A percentile compares a stretch with the other conserved stretches of the same genome.
Evolutionary conservation across 352 stramenopile species (phyloP).

Genomic region (Albugo candida): DNA sequence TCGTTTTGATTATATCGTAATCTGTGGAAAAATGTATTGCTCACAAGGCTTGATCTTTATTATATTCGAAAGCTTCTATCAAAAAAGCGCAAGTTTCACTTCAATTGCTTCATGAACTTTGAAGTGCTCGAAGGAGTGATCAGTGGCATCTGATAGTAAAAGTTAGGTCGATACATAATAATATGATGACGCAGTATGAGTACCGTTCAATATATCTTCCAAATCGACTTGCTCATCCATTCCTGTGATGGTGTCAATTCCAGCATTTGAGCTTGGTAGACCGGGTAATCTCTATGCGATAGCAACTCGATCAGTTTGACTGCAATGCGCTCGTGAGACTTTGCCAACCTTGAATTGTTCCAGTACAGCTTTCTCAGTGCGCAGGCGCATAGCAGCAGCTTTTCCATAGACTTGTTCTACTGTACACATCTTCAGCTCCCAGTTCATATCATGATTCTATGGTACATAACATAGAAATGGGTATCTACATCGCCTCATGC

Average conservation of each 20-base stretch:
- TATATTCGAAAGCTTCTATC: too few species aligned
- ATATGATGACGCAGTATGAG: conserved; percentile 46
- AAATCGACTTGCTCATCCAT: conserved; percentile 66
- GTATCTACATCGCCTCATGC: too few species aligned
- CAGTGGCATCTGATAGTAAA: conserved; percentile 22
- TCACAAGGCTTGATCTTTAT: too few species aligned
- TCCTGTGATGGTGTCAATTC: conserved; percentile 59
- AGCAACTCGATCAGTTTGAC: neutral
- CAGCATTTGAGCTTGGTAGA: conserved; percentile 47
- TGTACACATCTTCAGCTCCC: conserved; percentile 75
- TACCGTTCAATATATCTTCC: conserved; percentile 67
- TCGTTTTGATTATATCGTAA: too few species aligned
- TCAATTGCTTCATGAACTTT: conserved; percentile 75
- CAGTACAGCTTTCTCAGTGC: conserved; percentile 46
- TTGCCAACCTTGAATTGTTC: conserved; percentile 53
- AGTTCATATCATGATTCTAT: conserved; percentile 52
- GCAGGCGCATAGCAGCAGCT: conserved; percentile 65
- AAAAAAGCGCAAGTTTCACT: conserved; percentile 79
- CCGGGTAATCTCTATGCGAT: conserved; percentile 51
- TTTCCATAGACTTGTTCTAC: conserved; percentile 80
- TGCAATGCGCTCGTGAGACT: neutral
- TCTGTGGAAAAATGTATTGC: too few species aligned
- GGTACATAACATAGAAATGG: too few species aligned
- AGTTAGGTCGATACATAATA: neutral
- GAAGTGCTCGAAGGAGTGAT: conserved; percentile 64